A percentile compares a stretch with the other conserved stretches of the same genome.
Conservation (phyloP, 179 eudicot genomes). For the Vitellaria paradoxa region DNA sequence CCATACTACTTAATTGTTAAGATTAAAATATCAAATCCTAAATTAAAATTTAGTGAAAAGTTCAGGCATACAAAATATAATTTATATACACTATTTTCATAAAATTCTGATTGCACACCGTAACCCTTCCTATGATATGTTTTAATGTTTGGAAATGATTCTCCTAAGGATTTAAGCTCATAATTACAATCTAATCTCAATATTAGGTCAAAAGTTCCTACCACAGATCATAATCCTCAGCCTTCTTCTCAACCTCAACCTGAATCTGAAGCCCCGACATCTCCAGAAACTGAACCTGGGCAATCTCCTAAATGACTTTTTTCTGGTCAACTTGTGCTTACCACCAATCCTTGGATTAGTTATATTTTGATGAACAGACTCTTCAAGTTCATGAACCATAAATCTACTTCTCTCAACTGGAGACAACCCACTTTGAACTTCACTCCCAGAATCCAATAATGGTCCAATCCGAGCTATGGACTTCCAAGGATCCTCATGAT, state of each 20-base stretch:
- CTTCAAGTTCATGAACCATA: background rate
- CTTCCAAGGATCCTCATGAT: constrained; percentile 36
- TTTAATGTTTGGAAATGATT: no score
- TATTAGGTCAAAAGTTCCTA: constrained; percentile 12
- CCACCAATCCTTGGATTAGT: background rate
- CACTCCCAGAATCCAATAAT: background rate
- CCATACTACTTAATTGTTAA: no score
- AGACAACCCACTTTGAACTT: background rate
- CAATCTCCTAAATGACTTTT: constrained; percentile 31
- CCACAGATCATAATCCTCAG: constrained; percentile 27
- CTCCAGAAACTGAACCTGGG: constrained; percentile 30
- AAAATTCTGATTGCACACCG: no score
- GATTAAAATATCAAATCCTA: no score
- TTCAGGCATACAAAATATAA: no score
- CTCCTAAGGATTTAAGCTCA: no score
- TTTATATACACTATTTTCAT: no score
- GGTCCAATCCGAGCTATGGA: background rate
- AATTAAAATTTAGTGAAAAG: no score
- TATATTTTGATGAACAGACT: background rate
- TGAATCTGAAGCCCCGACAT: constrained; percentile 25
- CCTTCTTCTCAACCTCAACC: constrained; percentile 21
- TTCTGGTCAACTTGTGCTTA: constrained; percentile 23
- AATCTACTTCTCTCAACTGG: background rate
- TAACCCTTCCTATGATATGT: no score
- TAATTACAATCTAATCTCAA: no score